Conservation (phyloP, 2,329 filamentous ascomycete species). For the Myriosclerotinia scirpicola region DNA sequence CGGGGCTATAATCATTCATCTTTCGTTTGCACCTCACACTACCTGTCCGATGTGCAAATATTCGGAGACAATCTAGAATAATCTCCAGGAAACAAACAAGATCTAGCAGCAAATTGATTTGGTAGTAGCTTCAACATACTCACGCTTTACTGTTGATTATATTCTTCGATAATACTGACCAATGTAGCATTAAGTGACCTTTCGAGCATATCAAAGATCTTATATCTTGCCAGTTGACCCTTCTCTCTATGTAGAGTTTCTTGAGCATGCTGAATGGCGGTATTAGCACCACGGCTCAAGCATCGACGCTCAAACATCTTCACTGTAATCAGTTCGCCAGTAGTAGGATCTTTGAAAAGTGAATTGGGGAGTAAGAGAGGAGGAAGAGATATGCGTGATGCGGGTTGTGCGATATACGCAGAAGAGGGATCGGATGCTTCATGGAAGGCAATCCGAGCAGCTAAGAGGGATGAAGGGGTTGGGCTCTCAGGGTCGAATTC, state of each 20-base stretch:
- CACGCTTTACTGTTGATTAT: neutral
- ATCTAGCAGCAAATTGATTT: neutral
- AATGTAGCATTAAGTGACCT: neutral
- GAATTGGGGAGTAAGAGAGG: slow-evolving; percentile 1
- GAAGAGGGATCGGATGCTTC: neutral
- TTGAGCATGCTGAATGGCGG: neutral
- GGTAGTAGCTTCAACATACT: too few species aligned
- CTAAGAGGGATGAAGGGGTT: neutral
- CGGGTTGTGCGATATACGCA: neutral
- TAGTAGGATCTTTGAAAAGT: neutral
- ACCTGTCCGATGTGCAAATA: neutral
- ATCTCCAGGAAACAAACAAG: too few species aligned
- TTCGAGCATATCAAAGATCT: neutral
- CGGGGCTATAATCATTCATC: neutral
- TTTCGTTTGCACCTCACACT: neutral
- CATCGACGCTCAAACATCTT: slow-evolving; percentile 12
- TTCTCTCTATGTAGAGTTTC: neutral
- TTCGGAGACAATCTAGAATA: neutral
- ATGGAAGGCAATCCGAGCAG: neutral
- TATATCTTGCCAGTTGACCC: neutral
- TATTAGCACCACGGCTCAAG: slow-evolving; percentile 2
- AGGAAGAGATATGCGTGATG: neutral
- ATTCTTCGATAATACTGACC: neutral
- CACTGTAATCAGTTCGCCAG: slow-evolving; percentile 12
- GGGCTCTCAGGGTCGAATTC: neutral